Evolutionary conservation across 495 filamentous ascomycete species (phyloP), one percentile per base, ranked within the genome.

Genomic region (Lineolata rhizophorae): DNA sequence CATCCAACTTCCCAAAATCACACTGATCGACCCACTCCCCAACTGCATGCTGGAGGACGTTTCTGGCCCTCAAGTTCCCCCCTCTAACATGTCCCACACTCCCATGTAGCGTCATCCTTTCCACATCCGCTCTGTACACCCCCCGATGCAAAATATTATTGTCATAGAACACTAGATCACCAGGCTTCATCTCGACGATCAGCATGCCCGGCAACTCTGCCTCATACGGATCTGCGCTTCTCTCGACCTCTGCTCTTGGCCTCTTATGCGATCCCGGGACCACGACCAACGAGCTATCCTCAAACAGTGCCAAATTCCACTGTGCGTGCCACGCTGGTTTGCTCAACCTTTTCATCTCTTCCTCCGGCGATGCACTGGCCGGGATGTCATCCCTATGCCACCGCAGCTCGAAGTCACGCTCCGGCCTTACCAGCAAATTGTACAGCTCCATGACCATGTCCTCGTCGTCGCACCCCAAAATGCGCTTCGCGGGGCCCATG

Each of bases 141-240:
- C 76, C 80, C 1, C 79, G 60, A 35, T 90, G 80, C 46, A 85
- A 37, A 32, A 90, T 85, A 53, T 90, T 84, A 38, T 80, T 84
- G 51, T 90, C 67, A 46, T 90, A 85, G 44, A 90, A 90, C 21
- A 76, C 73, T 5, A 72, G 60, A 48, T 85, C 79, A 0, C 79
- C 80, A 0, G 76, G 56, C 41, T 66, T 50, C 39, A 84, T 46
- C 47, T 51, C 35, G 18, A 85, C 80, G 12, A 62, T 50, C 18
- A 70, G 38, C 54, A 76, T 64, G 2, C 58, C 67, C 9, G 70
- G 67, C 46, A 85, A 36, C 0, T 50, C 33, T 0, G 45, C 35
- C 40, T 66, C 73, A 36, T 62, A 70, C 0, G 68, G 65, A 15
- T 52, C 64, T 5, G 72, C 74, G 5, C 38, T 52, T 1, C 76